Evolutionary conservation across 2,329 filamentous ascomycete genomes (phyloP), one percentile per base, ranked within the genome.

Genomic region (Sporothrix inflata): DNA sequence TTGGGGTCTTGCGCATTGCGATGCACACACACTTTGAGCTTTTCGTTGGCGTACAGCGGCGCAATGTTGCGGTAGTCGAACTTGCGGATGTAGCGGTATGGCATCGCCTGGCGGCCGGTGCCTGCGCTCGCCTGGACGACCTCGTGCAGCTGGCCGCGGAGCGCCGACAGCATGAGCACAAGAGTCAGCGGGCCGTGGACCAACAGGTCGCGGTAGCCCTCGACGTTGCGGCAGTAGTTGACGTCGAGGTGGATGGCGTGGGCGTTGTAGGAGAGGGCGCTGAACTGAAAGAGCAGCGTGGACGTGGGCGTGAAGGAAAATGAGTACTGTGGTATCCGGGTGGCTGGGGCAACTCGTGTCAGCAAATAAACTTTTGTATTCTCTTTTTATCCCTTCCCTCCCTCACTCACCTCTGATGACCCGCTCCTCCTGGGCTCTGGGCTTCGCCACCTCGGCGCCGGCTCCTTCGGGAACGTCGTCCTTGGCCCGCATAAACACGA

Each of bases 181-280:
- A 97, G 85, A 1, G 89, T 90, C 70, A 99, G 83, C 0, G 96
- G 95, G 0, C 96, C 96, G 78, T 98, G 96, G 71, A 98, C 92
- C 19, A 98, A 86, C 34, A 94, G 84, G 73, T 90, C 88, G 5
- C 86, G 86, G 79, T 97, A 90, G 12, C 92, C 92, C 80, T 98
- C 96, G 14, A 90, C 83, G 14, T 87, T 83, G 51, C 86, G 86
- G 69, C 90, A 90, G 81, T 93, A 97, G 57, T 85, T 78, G 1
- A 86, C 87, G 80, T 98, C 92, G 27, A 97, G 85, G 82, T 99
- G 96, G 76, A 99, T 98, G 19, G 87, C 85, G 81, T 99, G 96
- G 1, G 94, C 93, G 81, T 99, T 99, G 84, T 94, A 94, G 2
- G 92, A 95, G 45, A 99, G 87, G 0, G 94, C 94, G 24, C 92